Conservation (phyloP, 2,329 filamentous ascomycete species). For the Fusarium incarnatum region DNA sequence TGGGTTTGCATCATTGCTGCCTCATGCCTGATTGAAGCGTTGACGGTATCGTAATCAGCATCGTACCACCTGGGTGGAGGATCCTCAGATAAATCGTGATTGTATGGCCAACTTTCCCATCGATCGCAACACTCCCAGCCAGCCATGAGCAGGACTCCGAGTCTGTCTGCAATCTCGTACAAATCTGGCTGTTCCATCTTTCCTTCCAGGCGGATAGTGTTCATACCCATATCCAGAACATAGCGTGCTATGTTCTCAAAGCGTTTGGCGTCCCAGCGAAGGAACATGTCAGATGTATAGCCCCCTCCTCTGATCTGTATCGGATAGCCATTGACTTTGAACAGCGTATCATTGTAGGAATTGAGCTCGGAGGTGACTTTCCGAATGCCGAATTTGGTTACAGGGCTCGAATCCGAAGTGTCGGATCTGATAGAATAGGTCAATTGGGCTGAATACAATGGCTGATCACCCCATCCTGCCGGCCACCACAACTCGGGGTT, state of each 20-base stretch:
- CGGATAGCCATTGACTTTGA: not conserved
- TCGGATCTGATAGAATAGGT: not conserved
- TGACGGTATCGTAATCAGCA: not conserved
- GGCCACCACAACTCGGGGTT: constrained; percentile 1
- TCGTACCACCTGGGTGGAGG: not conserved
- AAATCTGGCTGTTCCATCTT: constrained; percentile 5
- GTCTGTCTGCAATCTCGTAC: not conserved
- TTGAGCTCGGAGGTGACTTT: not conserved
- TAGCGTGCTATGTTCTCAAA: not conserved
- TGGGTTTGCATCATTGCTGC: not conserved
- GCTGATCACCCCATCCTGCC: not conserved
- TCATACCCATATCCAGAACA: constrained; percentile 4
- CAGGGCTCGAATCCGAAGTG: not conserved
- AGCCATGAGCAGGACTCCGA: not conserved
- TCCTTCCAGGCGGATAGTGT: not conserved
- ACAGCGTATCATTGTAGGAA: not conserved
- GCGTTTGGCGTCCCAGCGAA: not conserved
- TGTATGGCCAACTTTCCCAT: constrained; percentile 8
- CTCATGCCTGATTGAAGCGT: constrained; percentile 1
- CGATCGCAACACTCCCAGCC: constrained; percentile 5
- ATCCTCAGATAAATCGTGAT: not conserved
- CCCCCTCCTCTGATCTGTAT: not conserved
- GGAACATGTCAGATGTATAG: not conserved
- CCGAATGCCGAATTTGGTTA: not conserved
- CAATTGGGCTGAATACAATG: not conserved